phyloP scores from a whole-genome alignment of 495 filamentous ascomycete species.

The Hypomontagnella submonticulosa region DNA sequence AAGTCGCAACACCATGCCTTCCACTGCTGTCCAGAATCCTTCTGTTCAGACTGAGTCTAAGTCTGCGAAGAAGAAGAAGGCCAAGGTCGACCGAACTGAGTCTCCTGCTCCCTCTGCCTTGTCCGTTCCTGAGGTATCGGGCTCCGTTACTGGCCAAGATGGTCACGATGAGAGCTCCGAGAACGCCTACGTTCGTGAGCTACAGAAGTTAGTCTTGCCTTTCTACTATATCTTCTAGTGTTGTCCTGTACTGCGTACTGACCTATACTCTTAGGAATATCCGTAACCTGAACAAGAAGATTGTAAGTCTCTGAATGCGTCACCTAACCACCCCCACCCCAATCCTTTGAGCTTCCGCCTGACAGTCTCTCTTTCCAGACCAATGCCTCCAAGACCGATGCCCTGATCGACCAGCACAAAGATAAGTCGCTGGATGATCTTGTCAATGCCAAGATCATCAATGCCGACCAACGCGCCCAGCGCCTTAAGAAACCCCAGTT shows the following conservation, averaged over 20 bases:
- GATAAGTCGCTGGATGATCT: slow-evolving; percentile 85
- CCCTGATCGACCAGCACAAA: slow-evolving; percentile 79
- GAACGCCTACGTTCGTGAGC: slow-evolving; percentile 81
- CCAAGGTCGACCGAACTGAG: slow-evolving; percentile 66
- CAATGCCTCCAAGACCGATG: slow-evolving; percentile 80
- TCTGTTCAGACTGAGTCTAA: slow-evolving; percentile 64
- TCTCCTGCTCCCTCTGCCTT: slow-evolving; percentile 57
- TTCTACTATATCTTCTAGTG: slow-evolving; percentile 3
- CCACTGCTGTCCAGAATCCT: slow-evolving; percentile 63
- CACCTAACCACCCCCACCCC: background rate
- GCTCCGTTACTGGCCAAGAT: slow-evolving; percentile 52
- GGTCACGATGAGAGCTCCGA: slow-evolving; percentile 69
- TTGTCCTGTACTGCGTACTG: slow-evolving; percentile 26
- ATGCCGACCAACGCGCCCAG: slow-evolving; percentile 90
- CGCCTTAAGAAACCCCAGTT: slow-evolving; percentile 89
- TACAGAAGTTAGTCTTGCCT: slow-evolving; percentile 75
- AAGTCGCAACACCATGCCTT: slow-evolving; percentile 57
- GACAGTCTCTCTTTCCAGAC: slow-evolving; percentile 61
- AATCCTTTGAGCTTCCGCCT: slow-evolving; percentile 6
- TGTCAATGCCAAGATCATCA: slow-evolving; percentile 84
- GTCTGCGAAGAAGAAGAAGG: slow-evolving; percentile 78
- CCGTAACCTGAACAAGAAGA: slow-evolving; percentile 87
- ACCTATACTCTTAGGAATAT: slow-evolving; percentile 69
- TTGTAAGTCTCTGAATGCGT: slow-evolving; percentile 66
- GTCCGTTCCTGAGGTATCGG: slow-evolving; percentile 54